Base-by-base conservation (phyloP, 1,284 basidiomycete genomes). In the Leccinum subrobustum region DNA sequence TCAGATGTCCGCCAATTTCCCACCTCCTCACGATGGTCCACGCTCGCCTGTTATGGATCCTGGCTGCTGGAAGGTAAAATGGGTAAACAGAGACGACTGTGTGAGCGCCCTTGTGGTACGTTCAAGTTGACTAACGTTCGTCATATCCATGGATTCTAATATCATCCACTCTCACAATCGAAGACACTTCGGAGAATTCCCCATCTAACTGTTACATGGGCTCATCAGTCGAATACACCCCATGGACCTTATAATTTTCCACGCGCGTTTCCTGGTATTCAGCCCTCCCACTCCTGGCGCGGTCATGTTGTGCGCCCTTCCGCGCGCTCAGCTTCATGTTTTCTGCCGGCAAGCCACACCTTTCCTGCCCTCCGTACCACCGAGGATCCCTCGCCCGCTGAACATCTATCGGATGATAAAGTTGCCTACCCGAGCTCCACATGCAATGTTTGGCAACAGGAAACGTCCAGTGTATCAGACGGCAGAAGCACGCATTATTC, bases 151-250 rank as follows among this genome's bases (percentile, higher is more conserved):
- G 31, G 60, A 47, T 51, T 33, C 58, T 67, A 39, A 64, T 42
- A 18, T 4, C 23, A 63, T 39, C 61, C 33, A 54, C 23, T 50
- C 27, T 20, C 33, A 39, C 57, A 6, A 56, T 54, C 31, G 20
- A 64, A 92, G 89, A 83, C 87, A 9, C 78, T 92, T 64, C 83
- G 86, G 63, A 78, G 80, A 57, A 78, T 91, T 12, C 84, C 88
- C 54, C 86, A 89, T 71, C 70, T 92, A 8, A 85, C 80, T 1
- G 85, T 89, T n/a, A 89, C 87, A 37, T 92, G 91, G 90, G 87
- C 89, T 20, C 89, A 91, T 72, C 84, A 83, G 63, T 62, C 72
- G 64, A 39, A 64, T 61, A 56, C 66, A 67, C 6, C 65, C 64
- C 56, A 67, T 0, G 70, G 65, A 35, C 23, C 51, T 25, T 64